phyloP scores from a whole-genome alignment of 176 grass and related monocot genomes.

The Oryza longistaminata region DNA sequence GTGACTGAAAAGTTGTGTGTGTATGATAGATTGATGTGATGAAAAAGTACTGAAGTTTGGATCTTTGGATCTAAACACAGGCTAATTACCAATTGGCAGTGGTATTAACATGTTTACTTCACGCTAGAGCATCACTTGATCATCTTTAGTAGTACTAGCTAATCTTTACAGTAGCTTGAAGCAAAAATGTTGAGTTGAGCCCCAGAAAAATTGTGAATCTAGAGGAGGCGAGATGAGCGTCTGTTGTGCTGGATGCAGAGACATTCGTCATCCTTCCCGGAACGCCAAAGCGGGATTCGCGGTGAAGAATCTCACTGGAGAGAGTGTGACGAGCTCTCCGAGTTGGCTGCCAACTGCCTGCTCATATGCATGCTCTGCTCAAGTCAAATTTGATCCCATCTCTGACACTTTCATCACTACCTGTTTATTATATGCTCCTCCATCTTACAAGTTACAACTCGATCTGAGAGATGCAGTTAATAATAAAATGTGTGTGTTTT shows the following conservation, averaged over 20 bases:
- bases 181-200: slow-evolving; percentile 10
- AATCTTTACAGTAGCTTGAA: slow-evolving; percentile 39
- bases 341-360: not conserved
- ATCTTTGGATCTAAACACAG: too few relatives aligned
- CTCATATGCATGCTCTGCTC: not conserved
- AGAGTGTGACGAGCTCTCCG: not conserved
- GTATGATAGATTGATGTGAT: too few relatives aligned
- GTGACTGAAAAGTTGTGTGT: too few relatives aligned
- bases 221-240: slow-evolving; percentile 5
- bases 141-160: too few relatives aligned
- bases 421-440: not conserved
- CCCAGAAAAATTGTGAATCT: not conserved
- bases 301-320: slow-evolving; percentile 32
- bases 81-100: not conserved
- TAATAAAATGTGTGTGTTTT: not conserved
- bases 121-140: not conserved
- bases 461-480: not conserved
- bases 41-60: too few relatives aligned
- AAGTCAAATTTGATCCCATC: not conserved
- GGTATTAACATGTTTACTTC: not conserved
- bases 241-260: not conserved
- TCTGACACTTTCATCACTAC: not conserved
- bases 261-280: slow-evolving; percentile 34
- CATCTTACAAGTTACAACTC: not conserved
- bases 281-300: slow-evolving; percentile 27